phyloP scores from a whole-genome alignment of 176 grass and related monocot genomes.

The Poa annua region DNA sequence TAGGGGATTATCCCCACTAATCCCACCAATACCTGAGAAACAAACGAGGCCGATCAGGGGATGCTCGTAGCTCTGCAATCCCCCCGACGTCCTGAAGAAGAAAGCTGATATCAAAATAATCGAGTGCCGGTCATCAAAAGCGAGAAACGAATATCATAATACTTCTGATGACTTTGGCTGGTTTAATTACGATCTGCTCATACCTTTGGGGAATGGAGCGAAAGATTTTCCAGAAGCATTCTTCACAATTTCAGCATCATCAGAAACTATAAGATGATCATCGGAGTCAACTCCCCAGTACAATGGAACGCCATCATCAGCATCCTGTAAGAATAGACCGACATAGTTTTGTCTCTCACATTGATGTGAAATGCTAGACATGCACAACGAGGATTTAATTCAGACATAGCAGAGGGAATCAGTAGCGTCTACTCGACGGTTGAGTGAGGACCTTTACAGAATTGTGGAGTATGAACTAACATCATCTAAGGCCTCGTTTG shows the following conservation, averaged over 20 bases:
- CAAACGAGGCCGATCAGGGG: no score
- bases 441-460: background rate
- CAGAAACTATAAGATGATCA: conserved; percentile 59
- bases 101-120: conserved; percentile 45
- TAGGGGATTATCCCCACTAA: no score
- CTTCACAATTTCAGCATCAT: conserved; percentile 61
- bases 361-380: background rate
- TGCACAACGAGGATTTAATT: background rate
- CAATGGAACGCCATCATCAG: conserved; percentile 59
- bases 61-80: conserved; percentile 80
- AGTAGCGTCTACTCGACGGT: background rate
- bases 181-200: background rate
- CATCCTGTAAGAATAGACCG: conserved; percentile 39
- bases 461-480: background rate
- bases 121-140: background rate
- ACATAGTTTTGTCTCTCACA: background rate
- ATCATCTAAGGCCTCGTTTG: no score
- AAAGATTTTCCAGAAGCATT: conserved; percentile 64
- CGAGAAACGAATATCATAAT: background rate
- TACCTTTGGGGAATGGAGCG: conserved; percentile 79
- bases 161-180: background rate
- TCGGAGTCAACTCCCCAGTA: conserved; percentile 67
- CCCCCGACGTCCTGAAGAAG: conserved; percentile 75
- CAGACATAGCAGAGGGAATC: background rate
- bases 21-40: no score